Evolutionary conservation across 2,329 filamentous ascomycete species (phyloP).

Genomic region (Boeremia exigua): DNA sequence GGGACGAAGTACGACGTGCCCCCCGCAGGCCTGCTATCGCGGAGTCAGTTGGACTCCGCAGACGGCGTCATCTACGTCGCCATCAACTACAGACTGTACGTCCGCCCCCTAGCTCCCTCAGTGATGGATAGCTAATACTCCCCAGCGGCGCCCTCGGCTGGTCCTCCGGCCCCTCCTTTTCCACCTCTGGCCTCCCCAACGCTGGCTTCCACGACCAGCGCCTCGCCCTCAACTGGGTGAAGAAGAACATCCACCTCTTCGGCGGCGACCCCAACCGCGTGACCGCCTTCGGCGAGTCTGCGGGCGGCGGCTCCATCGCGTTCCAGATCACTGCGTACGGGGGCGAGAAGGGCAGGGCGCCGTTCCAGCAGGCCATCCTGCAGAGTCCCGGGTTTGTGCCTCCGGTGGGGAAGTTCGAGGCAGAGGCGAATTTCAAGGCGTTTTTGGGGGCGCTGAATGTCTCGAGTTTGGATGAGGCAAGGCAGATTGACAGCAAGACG

Average conservation of each 20-base stretch:
- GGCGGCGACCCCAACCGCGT: slow-evolving; percentile 54
- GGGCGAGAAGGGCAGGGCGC: background rate
- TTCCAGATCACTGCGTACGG: background rate
- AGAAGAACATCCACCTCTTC: slow-evolving; percentile 57
- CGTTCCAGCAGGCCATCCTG: background rate
- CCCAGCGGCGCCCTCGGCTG: background rate
- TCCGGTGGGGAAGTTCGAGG: background rate
- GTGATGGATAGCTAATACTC: background rate
- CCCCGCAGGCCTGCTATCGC: background rate
- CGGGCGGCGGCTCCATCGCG: slow-evolving; percentile 25
- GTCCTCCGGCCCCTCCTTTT: background rate
- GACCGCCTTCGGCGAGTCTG: slow-evolving; percentile 49
- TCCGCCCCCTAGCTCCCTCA: background rate
- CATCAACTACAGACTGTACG: background rate
- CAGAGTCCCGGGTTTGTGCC: background rate
- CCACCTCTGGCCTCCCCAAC: slow-evolving; percentile 31
- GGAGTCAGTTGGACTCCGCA: background rate
- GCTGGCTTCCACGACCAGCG: slow-evolving; percentile 55
- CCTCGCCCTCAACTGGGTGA: slow-evolving; percentile 58
- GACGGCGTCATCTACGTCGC: background rate
- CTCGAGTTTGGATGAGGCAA: background rate
- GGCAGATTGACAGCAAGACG: background rate
- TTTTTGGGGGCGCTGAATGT: background rate
- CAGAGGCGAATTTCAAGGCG: background rate
- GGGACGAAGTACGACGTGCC: background rate